phyloP scores from a whole-genome alignment of 1,284 basidiomycete species.

The Ceratobasidium sp. region DNA sequence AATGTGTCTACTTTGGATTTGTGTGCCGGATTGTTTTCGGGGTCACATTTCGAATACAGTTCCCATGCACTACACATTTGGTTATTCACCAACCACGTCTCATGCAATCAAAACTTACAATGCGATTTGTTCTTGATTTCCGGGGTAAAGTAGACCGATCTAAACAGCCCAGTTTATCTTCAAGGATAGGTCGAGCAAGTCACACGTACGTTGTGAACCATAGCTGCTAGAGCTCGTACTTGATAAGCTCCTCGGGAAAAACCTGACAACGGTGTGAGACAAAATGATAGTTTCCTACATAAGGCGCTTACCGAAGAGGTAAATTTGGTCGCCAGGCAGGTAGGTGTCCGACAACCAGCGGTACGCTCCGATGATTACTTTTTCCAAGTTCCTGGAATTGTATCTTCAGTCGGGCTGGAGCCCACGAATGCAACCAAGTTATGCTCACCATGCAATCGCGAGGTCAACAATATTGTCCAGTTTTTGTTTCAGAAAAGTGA shows the following conservation, averaged over 20 bases:
- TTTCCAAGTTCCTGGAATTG: conserved; percentile 45
- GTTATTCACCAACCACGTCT: neutral
- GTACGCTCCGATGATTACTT: conserved; percentile 44
- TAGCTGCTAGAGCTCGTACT: conserved; percentile 60
- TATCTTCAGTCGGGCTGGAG: too few relatives aligned
- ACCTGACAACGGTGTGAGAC: conserved; percentile 52
- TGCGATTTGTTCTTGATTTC: conserved; percentile 58
- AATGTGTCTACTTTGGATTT: conserved; percentile 53
- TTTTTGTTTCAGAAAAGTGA: conserved; percentile 1
- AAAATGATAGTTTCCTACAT: neutral
- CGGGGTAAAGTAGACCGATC: conserved; percentile 57
- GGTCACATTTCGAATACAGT: conserved; percentile 54
- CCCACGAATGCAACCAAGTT: neutral
- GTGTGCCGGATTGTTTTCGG: too few relatives aligned
- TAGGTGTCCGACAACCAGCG: conserved; percentile 47
- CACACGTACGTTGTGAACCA: conserved; percentile 59
- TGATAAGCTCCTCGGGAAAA: conserved; percentile 66
- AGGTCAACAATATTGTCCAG: conserved; percentile 29
- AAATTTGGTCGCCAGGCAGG: conserved; percentile 43
- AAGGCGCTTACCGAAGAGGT: conserved; percentile 44
- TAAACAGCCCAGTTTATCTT: conserved; percentile 40
- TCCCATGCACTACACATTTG: conserved; percentile 59
- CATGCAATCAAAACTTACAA: conserved; percentile 52
- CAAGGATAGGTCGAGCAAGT: neutral
- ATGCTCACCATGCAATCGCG: conserved; percentile 44